These are phyloP conservation scores for Epichloe sibirici DNA, from an alignment of 2,329 filamentous ascomycete species.

Conservation along the genomic window DNA sequence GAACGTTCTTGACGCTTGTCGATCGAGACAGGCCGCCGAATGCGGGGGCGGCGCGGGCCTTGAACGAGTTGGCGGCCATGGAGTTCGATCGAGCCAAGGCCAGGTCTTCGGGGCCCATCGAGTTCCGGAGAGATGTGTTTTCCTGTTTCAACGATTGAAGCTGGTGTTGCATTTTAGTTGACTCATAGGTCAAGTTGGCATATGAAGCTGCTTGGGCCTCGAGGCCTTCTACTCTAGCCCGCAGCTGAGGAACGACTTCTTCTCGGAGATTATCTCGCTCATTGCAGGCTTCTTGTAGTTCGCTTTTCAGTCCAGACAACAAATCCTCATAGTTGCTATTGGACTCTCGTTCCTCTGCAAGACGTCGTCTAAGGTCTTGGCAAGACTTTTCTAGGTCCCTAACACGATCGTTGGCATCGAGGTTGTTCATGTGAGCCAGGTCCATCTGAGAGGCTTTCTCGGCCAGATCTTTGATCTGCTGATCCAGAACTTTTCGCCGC, in stretches of 20 bases:
- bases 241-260: slow-evolving; percentile 70
- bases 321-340: slow-evolving; percentile 94
- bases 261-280: slow-evolving; percentile 88
- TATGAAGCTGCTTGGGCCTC: slow-evolving; percentile 62
- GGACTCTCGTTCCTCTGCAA: slow-evolving; percentile 73
- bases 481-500: slow-evolving; percentile 63
- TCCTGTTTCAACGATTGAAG: slow-evolving; percentile 57
- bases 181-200: slow-evolving; percentile 65
- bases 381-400: slow-evolving; percentile 69
- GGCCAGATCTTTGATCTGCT: slow-evolving; percentile 72
- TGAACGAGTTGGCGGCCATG: slow-evolving; percentile 41
- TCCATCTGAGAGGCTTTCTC: slow-evolving; percentile 58
- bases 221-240: slow-evolving; percentile 63
- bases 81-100: slow-evolving; percentile 53
- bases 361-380: slow-evolving; percentile 69
- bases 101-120: slow-evolving; percentile 11
- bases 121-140: slow-evolving; percentile 45
- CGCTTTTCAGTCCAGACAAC: slow-evolving; percentile 67
- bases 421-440: slow-evolving; percentile 39
- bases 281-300: slow-evolving; percentile 70
- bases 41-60: slow-evolving; percentile 25
- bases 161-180: slow-evolving; percentile 79
- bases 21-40: slow-evolving; percentile 43
- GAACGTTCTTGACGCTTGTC: slow-evolving; percentile 38
- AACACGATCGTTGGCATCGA: slow-evolving; percentile 48